Evolutionary conservation across 1,139 yeast genomes (phyloP), one percentile per base, ranked within the genome.

Genomic region (Pichia norvegensis): DNA sequence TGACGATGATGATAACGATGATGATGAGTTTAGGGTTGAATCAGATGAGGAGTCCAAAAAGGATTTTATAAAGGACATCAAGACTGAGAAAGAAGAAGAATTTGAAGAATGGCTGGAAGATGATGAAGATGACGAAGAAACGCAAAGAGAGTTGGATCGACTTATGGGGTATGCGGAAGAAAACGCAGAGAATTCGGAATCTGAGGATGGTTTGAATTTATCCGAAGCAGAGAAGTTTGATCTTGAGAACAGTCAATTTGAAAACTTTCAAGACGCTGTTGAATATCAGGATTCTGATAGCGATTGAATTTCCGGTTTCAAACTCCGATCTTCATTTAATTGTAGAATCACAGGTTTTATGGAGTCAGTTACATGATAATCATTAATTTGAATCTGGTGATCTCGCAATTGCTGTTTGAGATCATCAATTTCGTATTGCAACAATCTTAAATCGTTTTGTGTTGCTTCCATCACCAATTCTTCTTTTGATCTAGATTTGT

Each of bases 381-480:
- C 73, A 47, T 69, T 72, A 29, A 70, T 52, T 41, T 61, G 62
- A 33, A 55, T 25, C 19, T 49, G 43, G 16, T 57, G 45, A 4
- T 45, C 38, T 38, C 58, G 59, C 45, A 81, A 61, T 47, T 73
- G 72, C 38, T 59, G 59, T 64, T 76, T 78, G 52, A 85, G 67
- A 61, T 75, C 75, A 47, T 76, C 81, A 41, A 85, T 79, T 57
- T 85, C 92, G 46, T 75, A 79, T 60, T 85, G 94, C 23, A 85
- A 65, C 2, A 79, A 72, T 40, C 73, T 63, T 43, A 85, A 81
- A 59, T 85, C 94, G 57, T 81, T 88, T 50, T 79, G 87, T 49
- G 82, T 72, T 50, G 87, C 74, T 38, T 69, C 70, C 44, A 67
- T 62, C 51, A 81, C 86, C 66, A 84, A 83, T 56, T 76, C 74